Base-by-base conservation (phyloP, 768 basidiomycete species). In the Termitomyces sp. region DNA sequence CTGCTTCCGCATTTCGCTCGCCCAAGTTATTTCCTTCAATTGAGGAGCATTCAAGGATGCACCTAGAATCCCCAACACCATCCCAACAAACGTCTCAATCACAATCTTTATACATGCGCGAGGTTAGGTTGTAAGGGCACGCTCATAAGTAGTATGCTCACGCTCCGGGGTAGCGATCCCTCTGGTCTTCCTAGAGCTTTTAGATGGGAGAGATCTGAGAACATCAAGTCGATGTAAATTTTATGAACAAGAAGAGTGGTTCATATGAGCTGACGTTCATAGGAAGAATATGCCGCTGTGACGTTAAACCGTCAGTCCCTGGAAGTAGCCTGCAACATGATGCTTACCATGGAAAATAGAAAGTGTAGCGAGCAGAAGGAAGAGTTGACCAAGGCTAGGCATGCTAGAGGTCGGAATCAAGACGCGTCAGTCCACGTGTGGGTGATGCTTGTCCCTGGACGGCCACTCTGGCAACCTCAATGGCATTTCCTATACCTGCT, bases 1-100 rank as follows among this genome's bases (percentile, higher is more conserved):
- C 92, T 88, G 81, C 69, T 83, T 87, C 67, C 82, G 83, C 92
- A 94, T 94, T 75, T 96, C 92, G 66, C 90, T 92, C 18, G 91
- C 84, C 93, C 92, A 95, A 38, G 89, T 89, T 61, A 94, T 91
- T 67, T 93, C 90, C 66, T 88, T 91, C 38, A 94, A 74, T 36
- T 79, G 71, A 1, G 91, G 84, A 7, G 88, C 81, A 65, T 83
- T 87, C 61, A 91, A 67, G n/a, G 85, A 84, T 36, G 90, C 89
- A 7, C 91, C 92, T 3, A 92, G 60, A 20, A 84, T 87, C 22
- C 91, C 91, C 11, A 89, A 62, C n/a, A 86, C 66, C 20, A 93
- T 77, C 1, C 86, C 83, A 56, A 85, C 48, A 24, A 91, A 66
- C 12, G 86, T 82, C 72, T 94, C 90, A 38, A 88, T 56, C 20